phyloP scores from a whole-genome alignment of 2,329 filamentous ascomycete species.

The Sclerotinia borealis region DNA sequence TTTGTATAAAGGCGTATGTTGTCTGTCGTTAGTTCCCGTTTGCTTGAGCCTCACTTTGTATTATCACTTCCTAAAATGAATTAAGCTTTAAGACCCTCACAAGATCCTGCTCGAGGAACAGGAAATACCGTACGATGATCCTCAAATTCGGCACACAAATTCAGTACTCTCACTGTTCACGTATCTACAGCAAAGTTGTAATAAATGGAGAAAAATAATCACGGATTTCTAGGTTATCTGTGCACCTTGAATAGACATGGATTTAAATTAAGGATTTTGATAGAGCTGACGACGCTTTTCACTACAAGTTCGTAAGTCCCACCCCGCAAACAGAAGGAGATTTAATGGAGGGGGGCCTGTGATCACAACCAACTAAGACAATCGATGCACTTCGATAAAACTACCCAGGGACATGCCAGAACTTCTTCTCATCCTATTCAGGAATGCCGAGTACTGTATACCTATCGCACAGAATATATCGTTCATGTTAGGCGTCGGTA shows the following conservation, averaged over 20 bases:
- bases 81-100: neutral
- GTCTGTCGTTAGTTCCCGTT: neutral
- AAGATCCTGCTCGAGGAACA: no score
- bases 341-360: neutral
- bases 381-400: neutral
- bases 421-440: no score
- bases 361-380: neutral
- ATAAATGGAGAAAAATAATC: neutral
- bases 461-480: neutral
- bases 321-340: neutral
- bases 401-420: no score
- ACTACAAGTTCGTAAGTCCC: neutral
- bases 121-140: neutral
- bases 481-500: neutral
- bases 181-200: neutral
- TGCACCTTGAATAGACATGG: neutral
- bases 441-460: no score
- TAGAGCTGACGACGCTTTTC: conserved; percentile 1
- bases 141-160: neutral
- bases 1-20: neutral
- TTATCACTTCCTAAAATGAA: neutral
- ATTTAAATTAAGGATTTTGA: neutral
- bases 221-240: neutral
- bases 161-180: neutral
- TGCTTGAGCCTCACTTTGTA: neutral